These are phyloP conservation scores for Petunia secreta DNA, from an alignment of 257 asterid genomes.

Conservation along the genomic window DNA sequence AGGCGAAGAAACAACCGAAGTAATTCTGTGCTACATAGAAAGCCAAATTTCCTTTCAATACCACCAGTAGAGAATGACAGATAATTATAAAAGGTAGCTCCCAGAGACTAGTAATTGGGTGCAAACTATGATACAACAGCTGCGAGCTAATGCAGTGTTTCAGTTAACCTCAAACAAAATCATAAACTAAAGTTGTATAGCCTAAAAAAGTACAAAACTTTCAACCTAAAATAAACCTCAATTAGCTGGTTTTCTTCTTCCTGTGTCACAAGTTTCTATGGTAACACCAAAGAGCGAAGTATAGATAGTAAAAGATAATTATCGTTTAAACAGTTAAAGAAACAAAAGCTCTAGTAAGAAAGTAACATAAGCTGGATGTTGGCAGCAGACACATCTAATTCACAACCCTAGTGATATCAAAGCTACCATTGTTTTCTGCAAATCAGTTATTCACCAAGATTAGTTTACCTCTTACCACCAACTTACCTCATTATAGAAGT, in stretches of 20 bases:
- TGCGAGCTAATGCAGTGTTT: background rate
- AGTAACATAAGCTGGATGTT: background rate
- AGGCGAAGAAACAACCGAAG: constrained; percentile 85
- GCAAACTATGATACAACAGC: constrained; percentile 5
- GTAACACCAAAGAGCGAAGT: background rate
- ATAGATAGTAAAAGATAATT: background rate
- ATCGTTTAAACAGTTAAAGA: background rate
- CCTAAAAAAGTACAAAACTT: constrained; percentile 8
- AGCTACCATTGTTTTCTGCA: background rate
- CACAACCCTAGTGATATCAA: background rate
- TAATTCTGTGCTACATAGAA: constrained; percentile 56
- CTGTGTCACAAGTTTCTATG: background rate
- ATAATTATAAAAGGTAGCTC: background rate
- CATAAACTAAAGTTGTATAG: background rate
- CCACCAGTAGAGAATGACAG: background rate
- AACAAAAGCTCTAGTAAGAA: background rate
- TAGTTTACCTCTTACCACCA: background rate
- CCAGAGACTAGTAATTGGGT: background rate
- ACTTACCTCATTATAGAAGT: background rate
- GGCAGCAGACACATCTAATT: background rate
- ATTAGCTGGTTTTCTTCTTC: background rate
- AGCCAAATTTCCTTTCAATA: constrained; percentile 21
- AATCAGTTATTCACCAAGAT: background rate
- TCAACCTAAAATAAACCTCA: background rate
- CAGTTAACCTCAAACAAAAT: constrained; percentile 8